Evolutionary conservation across 1,139 yeast species (phyloP), one percentile per base, ranked within the genome.

Genomic region (Lodderomyces metapsilosis): DNA sequence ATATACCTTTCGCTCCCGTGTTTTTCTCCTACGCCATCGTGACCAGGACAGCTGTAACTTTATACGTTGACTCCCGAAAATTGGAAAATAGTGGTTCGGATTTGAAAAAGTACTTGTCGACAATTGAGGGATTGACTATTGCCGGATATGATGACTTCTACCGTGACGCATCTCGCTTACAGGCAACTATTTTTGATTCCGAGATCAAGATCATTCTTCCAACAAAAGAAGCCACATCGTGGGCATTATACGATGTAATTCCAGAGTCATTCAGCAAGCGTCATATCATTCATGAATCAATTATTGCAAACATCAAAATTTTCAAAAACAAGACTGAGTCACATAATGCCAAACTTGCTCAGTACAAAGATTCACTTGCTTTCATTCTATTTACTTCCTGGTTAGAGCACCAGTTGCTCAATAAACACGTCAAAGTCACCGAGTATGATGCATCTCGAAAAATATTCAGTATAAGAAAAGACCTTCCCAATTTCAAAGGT

Each of bases 1-100:
- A 73, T 42, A 63, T 72, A 30, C 73, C 74, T 1, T 78, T 62
- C 50, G 64, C 70, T 42, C 82, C 83, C 0, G 76, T 75, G 0
- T 78, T 78, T 48, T 78, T 74, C 51, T 57, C 75, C 5, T 78
- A 76, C 50, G 56, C 67, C 1, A 58, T 76, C 2, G 56, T 78
- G 11, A 59, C 71, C 1, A 37, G 48, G 10, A 53, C 62, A 6
- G 36, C 49, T 1, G 62, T 74, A 1, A 46, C 48, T 2, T 53
- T 78, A 11, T 78, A 73, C 48, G 54, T 76, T 15, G 64, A 75
- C 38, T 50, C 56, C 21, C 37, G 43, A 4, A 78, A 77, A 51
- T 41, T 71, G 16, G 54, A 52, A 2, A 40, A 38, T 8, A 52
- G 52, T 1, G 45, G 57, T 12, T 20, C 35, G 8, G 52, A 43